Base-by-base conservation (phyloP, 306 rosid species). In the Phaseolus lunatus region DNA sequence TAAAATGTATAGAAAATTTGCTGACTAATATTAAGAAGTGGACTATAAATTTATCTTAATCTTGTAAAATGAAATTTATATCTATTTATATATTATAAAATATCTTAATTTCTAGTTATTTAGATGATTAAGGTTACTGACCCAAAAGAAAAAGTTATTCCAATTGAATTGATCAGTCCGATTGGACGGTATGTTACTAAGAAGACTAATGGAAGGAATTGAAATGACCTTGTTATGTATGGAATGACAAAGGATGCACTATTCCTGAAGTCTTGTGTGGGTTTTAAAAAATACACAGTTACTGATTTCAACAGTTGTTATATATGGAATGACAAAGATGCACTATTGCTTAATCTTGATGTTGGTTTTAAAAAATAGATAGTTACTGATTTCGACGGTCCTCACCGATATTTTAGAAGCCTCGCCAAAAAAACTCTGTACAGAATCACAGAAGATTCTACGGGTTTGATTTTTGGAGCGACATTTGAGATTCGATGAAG, bases 1-100 rank as follows among this genome's bases (percentile, higher is more conserved):
- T 56, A 56, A n/a, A 57, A 58, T 45, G 47, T 50, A 41, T 33
- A 27, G 45, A 68, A 45, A n/a, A n/a, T n/a, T n/a, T n/a, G n/a
- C n/a, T n/a, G n/a, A n/a, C n/a, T n/a, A n/a, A n/a, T n/a, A n/a
- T n/a, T n/a, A n/a, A n/a, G n/a, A n/a, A n/a, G n/a, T n/a, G n/a
- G n/a, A n/a, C n/a, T n/a, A n/a, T n/a, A n/a, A n/a, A n/a, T n/a
- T n/a, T n/a, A n/a, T n/a, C n/a, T n/a, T n/a, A n/a, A n/a, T n/a
- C n/a, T n/a, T n/a, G n/a, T n/a, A n/a, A n/a, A n/a, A n/a, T n/a
- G n/a, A n/a, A n/a, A n/a, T n/a, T n/a, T n/a, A n/a, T n/a, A n/a
- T n/a, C n/a, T n/a, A n/a, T n/a, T n/a, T n/a, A n/a, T n/a, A n/a
- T n/a, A n/a, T n/a, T n/a, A n/a, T n/a, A n/a, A n/a, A n/a, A n/a